A percentile compares a stretch with the other conserved stretches of the same genome.
Evolutionary conservation across 495 filamentous ascomycete species (phyloP).

Genomic region (Ramalina intermedia): DNA sequence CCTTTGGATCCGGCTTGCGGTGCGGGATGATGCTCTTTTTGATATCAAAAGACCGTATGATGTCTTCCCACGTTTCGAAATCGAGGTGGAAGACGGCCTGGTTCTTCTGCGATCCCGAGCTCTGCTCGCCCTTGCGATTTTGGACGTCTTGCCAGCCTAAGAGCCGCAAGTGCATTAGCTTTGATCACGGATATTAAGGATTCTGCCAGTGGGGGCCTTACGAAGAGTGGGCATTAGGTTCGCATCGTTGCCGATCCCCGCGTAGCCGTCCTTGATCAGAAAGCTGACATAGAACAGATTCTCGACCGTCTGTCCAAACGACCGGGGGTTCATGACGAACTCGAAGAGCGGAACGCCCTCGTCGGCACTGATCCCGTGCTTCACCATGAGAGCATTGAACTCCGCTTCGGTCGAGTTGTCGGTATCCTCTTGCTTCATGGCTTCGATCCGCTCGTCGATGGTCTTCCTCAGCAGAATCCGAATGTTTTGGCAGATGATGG

Average conservation of each 20-base stretch:
- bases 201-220: conserved; percentile 32
- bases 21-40: conserved; percentile 70
- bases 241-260: conserved; percentile 49
- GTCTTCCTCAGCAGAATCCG: conserved; percentile 33
- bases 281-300: conserved; percentile 97
- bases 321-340: conserved; percentile 76
- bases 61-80: conserved; percentile 62
- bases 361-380: conserved; percentile 41
- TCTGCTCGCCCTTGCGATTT: conserved; percentile 30
- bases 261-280: conserved; percentile 71
- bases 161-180: conserved; percentile 13
- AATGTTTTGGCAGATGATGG: conserved; percentile 51
- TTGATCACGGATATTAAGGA: neutral
- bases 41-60: conserved; percentile 62
- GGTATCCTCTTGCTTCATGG: conserved; percentile 21
- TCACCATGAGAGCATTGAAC: conserved; percentile 31
- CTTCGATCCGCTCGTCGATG: conserved; percentile 23
- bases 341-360: conserved; percentile 61
- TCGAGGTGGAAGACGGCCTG: conserved; percentile 79
- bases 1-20: conserved; percentile 43
- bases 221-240: conserved; percentile 55
- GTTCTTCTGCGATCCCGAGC: conserved; percentile 44
- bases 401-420: conserved; percentile 24
- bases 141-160: neutral
- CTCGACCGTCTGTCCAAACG: conserved; percentile 91